These are phyloP conservation scores for Lizonia empirigonia DNA, from an alignment of 2,329 filamentous ascomycete species.

Conservation along the genomic window DNA sequence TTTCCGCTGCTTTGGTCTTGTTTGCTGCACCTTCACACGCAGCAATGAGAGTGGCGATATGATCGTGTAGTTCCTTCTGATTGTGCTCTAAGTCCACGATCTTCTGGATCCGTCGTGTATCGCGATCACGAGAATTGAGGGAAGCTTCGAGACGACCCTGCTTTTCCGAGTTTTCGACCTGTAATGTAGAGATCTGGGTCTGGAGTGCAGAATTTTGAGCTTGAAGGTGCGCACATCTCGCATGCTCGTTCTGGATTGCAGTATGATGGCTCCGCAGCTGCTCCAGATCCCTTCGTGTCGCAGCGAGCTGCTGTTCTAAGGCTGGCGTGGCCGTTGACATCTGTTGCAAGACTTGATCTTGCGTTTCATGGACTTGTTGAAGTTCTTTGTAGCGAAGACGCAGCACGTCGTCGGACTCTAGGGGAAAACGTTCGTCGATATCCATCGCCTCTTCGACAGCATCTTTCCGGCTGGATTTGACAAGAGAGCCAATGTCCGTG, in stretches of 20 bases:
- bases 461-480: not conserved
- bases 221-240: too few species aligned
- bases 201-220: not conserved
- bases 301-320: not conserved
- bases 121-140: not conserved
- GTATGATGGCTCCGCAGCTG: not conserved
- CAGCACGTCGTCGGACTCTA: not conserved
- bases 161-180: too few species aligned
- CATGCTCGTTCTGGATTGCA: too few species aligned
- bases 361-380: not conserved
- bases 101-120: not conserved
- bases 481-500: not conserved
- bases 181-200: too few species aligned
- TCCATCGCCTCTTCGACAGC: not conserved
- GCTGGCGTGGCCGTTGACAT: too few species aligned
- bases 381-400: not conserved
- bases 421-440: not conserved
- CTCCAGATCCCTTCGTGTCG: not conserved
- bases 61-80: not conserved
- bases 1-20: not conserved
- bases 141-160: not conserved
- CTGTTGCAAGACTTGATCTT: too few species aligned
- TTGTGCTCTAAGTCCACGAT: not conserved
- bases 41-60: not conserved
- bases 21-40: not conserved